Evolutionary conservation across 1,284 basidiomycete genomes (phyloP).

Genomic region (Apiotrichum akiyoshidainum): DNA sequence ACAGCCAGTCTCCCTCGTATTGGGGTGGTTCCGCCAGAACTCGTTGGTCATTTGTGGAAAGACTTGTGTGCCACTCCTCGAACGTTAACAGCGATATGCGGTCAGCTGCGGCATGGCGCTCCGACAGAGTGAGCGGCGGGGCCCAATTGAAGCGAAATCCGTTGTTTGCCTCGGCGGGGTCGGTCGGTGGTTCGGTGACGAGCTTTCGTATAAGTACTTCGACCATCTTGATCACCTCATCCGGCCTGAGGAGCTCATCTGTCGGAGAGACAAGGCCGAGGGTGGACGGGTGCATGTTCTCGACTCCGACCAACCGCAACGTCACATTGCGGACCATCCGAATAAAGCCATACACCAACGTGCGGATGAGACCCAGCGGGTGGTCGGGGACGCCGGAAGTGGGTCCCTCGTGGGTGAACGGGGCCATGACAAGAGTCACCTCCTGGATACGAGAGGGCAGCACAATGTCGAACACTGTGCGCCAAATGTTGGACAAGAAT

Average conservation of each 20-base stretch:
- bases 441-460: not conserved
- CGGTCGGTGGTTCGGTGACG: no score
- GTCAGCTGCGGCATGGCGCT: no score
- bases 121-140: not conserved
- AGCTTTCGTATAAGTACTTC: no score
- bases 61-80: not conserved
- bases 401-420: not conserved
- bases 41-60: not conserved
- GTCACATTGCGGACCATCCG: not conserved
- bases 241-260: not conserved
- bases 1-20: not conserved
- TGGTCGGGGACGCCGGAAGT: not conserved
- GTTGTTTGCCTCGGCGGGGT: no score
- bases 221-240: not conserved
- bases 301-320: not conserved
- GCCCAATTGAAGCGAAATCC: no score
- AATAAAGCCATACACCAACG: not conserved
- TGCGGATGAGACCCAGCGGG: not conserved
- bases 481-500: not conserved
- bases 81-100: not conserved
- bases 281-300: not conserved
- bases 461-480: not conserved
- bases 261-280: not conserved
- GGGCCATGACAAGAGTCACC: not conserved
- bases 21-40: not conserved